phyloP scores from a whole-genome alignment of 106 monocot species.

The Platanthera zijinensis region DNA sequence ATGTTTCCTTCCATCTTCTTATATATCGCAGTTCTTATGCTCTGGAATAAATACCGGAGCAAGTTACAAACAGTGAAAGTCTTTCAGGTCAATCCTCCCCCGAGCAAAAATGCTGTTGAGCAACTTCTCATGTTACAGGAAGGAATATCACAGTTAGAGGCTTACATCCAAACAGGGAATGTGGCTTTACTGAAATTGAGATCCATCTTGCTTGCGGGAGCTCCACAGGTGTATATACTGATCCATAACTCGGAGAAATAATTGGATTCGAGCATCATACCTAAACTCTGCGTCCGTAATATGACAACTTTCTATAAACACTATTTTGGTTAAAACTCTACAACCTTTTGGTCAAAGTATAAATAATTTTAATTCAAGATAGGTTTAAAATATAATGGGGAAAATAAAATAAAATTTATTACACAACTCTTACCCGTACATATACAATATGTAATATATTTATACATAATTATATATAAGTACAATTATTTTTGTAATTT shows the following conservation, averaged over 20 bases:
- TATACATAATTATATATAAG: too few relatives aligned
- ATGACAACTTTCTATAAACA: too few relatives aligned
- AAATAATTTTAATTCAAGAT: not conserved
- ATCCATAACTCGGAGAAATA: not conserved
- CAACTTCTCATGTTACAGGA: constrained; percentile 64
- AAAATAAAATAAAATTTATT: not conserved
- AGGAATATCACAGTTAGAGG: constrained; percentile 47
- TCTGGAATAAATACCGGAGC: constrained; percentile 39
- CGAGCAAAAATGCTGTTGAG: constrained; percentile 61
- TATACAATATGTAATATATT: too few relatives aligned
- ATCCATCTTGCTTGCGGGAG: constrained; percentile 44
- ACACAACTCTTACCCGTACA: too few relatives aligned
- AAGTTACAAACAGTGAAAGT: constrained; percentile 31
- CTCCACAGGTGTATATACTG: constrained; percentile 45
- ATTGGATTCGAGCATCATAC: not conserved
- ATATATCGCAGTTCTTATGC: constrained; percentile 34
- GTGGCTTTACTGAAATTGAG: constrained; percentile 63
- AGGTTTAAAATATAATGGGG: not conserved
- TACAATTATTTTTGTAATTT: too few relatives aligned
- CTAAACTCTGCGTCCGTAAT: not conserved
- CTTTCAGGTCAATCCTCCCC: constrained; percentile 38
- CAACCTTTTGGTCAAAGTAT: not conserved
- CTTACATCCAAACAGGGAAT: constrained; percentile 41
- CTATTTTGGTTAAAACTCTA: not conserved
- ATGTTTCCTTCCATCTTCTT: constrained; percentile 31